phyloP scores from a whole-genome alignment of 2,329 filamentous ascomycete genomes.

The Aspergillus cejpii region DNA sequence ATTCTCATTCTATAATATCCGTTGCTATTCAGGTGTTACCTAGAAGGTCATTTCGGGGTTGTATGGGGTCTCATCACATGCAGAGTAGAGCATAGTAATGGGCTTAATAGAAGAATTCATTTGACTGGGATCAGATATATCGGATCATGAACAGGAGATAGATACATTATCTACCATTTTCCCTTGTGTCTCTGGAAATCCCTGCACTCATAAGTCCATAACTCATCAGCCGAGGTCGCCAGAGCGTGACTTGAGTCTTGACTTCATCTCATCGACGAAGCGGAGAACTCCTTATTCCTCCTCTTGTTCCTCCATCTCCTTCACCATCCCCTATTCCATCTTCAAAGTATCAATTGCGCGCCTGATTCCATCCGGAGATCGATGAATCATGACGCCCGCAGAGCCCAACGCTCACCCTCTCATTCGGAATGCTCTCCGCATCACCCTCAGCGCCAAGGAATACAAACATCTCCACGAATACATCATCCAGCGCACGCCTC shows the following conservation, averaged over 20 bases:
- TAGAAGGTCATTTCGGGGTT: too few species aligned
- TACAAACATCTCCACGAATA: slow-evolving; percentile 81
- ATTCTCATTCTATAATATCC: slow-evolving; percentile 1
- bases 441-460: slow-evolving; percentile 75
- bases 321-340: neutral
- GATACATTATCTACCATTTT: too few species aligned
- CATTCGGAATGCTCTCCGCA: slow-evolving; percentile 76
- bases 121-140: too few species aligned
- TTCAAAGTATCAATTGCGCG: neutral
- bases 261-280: neutral
- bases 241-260: neutral
- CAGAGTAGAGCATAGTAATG: too few species aligned
- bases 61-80: too few species aligned
- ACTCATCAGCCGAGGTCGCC: neutral
- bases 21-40: neutral
- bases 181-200: too few species aligned
- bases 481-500: slow-evolving; percentile 63
- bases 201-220: neutral
- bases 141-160: too few species aligned
- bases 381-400: slow-evolving; percentile 21
- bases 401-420: slow-evolving; percentile 54
- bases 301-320: neutral
- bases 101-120: too few species aligned
- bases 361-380: neutral
- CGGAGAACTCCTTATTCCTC: neutral